Base-by-base conservation (phyloP, 2,329 filamentous ascomycete species). In the Neopestalotiopsis rosae region DNA sequence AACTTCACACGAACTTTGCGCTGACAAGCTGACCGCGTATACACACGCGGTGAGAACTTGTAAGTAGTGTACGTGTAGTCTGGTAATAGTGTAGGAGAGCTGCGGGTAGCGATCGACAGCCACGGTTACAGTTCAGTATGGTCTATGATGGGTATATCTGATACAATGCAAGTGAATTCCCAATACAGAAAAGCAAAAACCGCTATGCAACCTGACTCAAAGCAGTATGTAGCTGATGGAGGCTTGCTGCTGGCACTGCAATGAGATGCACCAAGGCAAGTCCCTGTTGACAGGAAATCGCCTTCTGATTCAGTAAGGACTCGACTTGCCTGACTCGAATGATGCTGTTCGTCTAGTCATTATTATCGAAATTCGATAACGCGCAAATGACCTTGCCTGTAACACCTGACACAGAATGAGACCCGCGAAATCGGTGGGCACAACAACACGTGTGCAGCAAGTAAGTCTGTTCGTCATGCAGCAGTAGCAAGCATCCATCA, bases 41-140 rank as follows among this genome's bases (percentile, higher is more conserved):
- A 38, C 34, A 38, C 24, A 34, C 57, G 30, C 57, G 14, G 28
- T 61, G 57, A 52, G 45, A 17, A 17, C 20, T 61, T 24, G 61
- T 62, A 61, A 20, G 17, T 52, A 17, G 45, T 52, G 45, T 24
- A 52, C 17, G 45, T 52, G 45, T 52, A 52, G 45, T 17, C 45
- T n/a, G 45, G 45, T 17, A 34, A 67, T 70, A 68, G 65, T 65
- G 66, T 68, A 59, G 49, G 69, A 64, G 69, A 69, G 67, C 45
- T 52, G 45, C 45, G 45, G 45, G 20, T 24, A 20, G 45, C 45
- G 45, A 52, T 52, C 45, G 45, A 52, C 45, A 52, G 45, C 20
- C 45, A 52, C 45, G 7, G 45, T 28, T 3, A 28, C 24, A 28
- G 24, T 28, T 28, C 24, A 28, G 24, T 52, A 52, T 17, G 17